Evolutionary conservation across 148 eudicot species (phyloP), one percentile per base, ranked within the genome.

Genomic region (Vaccinium darrowii): DNA sequence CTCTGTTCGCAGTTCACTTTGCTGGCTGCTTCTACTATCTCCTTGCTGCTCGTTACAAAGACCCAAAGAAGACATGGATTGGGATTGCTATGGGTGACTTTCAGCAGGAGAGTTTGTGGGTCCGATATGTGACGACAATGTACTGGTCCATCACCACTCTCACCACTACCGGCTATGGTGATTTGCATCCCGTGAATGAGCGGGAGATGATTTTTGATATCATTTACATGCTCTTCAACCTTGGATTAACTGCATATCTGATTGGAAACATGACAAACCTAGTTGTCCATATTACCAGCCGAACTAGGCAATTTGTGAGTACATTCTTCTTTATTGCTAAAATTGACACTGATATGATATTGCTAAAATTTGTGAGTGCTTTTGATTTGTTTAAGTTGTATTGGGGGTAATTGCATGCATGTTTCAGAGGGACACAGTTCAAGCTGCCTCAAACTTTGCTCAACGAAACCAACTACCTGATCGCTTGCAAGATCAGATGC

Each of bases 201-300:
- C 7, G 84, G 73, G 98, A 95, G 88, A 95, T 89, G 98, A 13
- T 93, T 51, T 95, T 95, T 81, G 92, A 86, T 84, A 87, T 90
- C 10, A 89, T 89, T 79, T 95, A 87, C 86, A 92, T 94, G 97
- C 89, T 95, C 84, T 92, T 95, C 89, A 94, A 95, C 88, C 95
- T 95, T 53, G 94, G 93, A 25, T 85, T 95, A 82, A 88, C 92
- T 30, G 87, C 98, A 11, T 95, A 95, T 83, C 79, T 95, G 77
- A 95, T 95, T 52, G 98, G 98, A 84, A 95, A 95, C 88, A 95
- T 95, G 98, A 95, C 98, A 19, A 92, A 94, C 89, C 89, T 95
- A 85, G 94, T 94, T 75, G 98, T 95, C 56, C 94, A 95, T 56
- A 86, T 90, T 62, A 91, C 98, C 62, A 88, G 91, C 72, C 89